Percentiles rank a stretch among this genome's conserved stretches.
These are phyloP conservation scores for Rhizopus sp. DNA, from an alignment of 371 early-diverging fungal genomes.

Conservation along the genomic window DNA sequence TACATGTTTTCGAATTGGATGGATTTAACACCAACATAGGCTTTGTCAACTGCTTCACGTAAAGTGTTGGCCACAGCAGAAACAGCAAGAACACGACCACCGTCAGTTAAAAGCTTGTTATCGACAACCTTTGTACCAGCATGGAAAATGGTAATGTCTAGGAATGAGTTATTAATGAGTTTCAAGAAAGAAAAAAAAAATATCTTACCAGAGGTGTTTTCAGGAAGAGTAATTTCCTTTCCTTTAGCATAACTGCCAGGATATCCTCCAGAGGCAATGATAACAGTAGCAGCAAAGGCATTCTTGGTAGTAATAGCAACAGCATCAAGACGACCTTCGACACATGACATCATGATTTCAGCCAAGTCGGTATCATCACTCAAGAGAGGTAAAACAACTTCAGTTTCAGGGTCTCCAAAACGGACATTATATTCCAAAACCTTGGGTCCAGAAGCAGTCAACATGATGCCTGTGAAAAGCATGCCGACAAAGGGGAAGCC, in stretches of 20 bases:
- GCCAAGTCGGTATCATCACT: conserved; percentile 83
- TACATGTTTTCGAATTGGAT: conserved; percentile 85
- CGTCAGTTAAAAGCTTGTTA: conserved; percentile 77
- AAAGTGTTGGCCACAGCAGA: conserved; percentile 79
- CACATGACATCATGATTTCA: conserved; percentile 86
- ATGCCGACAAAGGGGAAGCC: conserved; percentile 96
- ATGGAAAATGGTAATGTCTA: conserved; percentile 84
- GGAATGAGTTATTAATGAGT: conserved; percentile 4
- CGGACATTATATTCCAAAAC: conserved; percentile 97
- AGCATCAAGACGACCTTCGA: conserved; percentile 89
- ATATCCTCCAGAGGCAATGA: conserved; percentile 92
- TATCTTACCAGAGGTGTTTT: conserved; percentile 16
- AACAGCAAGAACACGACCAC: conserved; percentile 95
- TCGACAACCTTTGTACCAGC: conserved; percentile 79
- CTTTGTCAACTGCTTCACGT: conserved; percentile 73
- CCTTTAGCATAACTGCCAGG: conserved; percentile 88
- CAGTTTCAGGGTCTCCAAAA: conserved; percentile 98
- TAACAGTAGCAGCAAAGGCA: conserved; percentile 87
- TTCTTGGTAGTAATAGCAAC: conserved; percentile 73
- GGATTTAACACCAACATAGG: conserved; percentile 68
- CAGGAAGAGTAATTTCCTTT: conserved; percentile 68
- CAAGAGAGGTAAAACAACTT: conserved; percentile 91
- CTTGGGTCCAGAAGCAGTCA: conserved; percentile 87
- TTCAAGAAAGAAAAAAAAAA: neutral
- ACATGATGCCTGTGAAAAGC: conserved; percentile 96